Base-by-base conservation (phyloP, 495 filamentous ascomycete genomes). In the Hamigera avellanea region DNA sequence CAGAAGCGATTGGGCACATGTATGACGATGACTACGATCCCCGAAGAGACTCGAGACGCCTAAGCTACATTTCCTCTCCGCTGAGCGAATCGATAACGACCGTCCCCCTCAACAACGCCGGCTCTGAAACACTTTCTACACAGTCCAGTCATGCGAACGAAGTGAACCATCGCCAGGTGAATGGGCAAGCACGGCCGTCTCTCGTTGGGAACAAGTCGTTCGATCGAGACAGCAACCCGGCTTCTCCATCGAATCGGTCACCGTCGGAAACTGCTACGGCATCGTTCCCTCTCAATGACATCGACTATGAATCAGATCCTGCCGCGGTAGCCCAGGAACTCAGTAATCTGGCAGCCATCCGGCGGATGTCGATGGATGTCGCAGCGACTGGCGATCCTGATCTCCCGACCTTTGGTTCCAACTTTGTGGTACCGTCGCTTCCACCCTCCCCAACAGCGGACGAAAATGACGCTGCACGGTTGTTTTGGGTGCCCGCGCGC, bases 281-380 rank as follows among this genome's bases (percentile, higher is more conserved):
- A 18, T 78, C 78, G 37, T 94, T 88, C 48, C 85, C 88, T 36
- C 69, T 95, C 21, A 86, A 86, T 45, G 81, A 94, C 51, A 87
- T 95, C 43, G 87, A 95, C 64, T 87, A 87, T 53, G 81, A 86
- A 57, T 86, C 83, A 10, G 78, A 89, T 48, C 82, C 93, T 9
- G 85, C 81, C 33, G 89, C 88, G 40, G 86, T 99, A 13, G 86
- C 85, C 19, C 86, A 96, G 53, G 91, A 99, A 62, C 62, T 96
- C 31, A 93, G 80, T 58, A 99, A 96, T 52, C 61, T 99, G 35
- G 88, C 95, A 49, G 91, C 93, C 9, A 75, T 99, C 40, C 78
- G 91, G 42, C 80, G 91, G 39, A 89, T 99, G 84, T 96, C 91
- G 12, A 96, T 99, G 93, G 88, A 95, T 58, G 91, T 93, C 10